Evolutionary conservation across 768 basidiomycete genomes (phyloP).

Genomic region (Tylopilus subfusipes): DNA sequence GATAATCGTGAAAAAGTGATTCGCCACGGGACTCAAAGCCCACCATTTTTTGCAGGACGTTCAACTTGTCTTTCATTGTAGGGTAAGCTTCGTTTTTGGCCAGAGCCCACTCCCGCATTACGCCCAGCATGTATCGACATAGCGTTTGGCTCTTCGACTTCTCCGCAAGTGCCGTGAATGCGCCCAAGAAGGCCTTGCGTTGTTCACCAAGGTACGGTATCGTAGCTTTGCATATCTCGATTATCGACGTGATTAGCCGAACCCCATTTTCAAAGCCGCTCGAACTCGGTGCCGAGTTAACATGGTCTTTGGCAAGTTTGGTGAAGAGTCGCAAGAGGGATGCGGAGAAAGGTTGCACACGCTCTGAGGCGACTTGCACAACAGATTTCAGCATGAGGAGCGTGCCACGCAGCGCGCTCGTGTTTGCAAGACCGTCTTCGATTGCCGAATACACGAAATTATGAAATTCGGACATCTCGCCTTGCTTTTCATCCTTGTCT

Average conservation of each 20-base stretch:
- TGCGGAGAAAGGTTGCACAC: constrained; percentile 74
- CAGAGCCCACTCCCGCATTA: constrained; percentile 88
- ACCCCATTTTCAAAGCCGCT: constrained; percentile 57
- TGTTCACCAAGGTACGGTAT: constrained; percentile 85
- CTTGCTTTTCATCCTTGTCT: constrained; percentile 69
- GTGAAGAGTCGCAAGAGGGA: constrained; percentile 80
- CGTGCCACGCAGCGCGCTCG: constrained; percentile 69
- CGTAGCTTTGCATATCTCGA: constrained; percentile 81
- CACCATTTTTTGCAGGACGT: constrained; percentile 83
- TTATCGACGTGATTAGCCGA: constrained; percentile 67
- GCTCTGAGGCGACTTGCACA: constrained; percentile 73
- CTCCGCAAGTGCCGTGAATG: constrained; percentile 78
- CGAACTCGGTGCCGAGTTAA: constrained; percentile 48
- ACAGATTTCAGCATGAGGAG: constrained; percentile 86
- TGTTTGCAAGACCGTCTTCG: constrained; percentile 73
- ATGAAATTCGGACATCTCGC: constrained; percentile 75
- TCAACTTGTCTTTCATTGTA: constrained; percentile 94
- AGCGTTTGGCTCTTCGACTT: constrained; percentile 80
- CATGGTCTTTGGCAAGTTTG: constrained; percentile 86
- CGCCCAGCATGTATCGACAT: constrained; percentile 81
- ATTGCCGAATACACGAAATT: constrained; percentile 71
- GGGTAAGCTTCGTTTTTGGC: constrained; percentile 82
- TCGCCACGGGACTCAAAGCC: constrained; percentile 78
- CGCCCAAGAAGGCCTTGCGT: constrained; percentile 73
- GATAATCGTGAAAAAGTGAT: constrained; percentile 74